Percentiles rank a stretch among this genome's conserved stretches.
phyloP scores from a whole-genome alignment of 164 flowering plant species.

The Echeveria elegans region DNA sequence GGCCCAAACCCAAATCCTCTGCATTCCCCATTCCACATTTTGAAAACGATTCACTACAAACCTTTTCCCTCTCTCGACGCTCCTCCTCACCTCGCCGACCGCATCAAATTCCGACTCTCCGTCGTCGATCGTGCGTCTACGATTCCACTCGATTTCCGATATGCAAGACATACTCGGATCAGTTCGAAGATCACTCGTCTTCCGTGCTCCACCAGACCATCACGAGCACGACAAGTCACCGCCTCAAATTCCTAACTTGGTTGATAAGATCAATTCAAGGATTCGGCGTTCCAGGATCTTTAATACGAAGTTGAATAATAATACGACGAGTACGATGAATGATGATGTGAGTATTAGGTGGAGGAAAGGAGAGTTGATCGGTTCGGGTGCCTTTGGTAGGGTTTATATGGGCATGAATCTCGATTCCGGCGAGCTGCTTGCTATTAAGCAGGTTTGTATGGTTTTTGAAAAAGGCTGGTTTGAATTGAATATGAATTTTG shows the following conservation, averaged over 20 bases:
- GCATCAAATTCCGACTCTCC: slow-evolving; percentile 15
- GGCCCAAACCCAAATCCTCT: no score
- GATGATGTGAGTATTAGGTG: slow-evolving; percentile 42
- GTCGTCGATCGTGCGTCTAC: no score
- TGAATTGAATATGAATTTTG: neutral
- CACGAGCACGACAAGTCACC: slow-evolving; percentile 9
- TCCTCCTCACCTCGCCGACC: slow-evolving; percentile 8
- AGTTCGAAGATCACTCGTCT: slow-evolving; percentile 36
- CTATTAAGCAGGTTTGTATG: slow-evolving; percentile 72
- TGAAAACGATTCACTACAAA: neutral
- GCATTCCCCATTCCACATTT: no score
- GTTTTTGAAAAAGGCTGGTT: neutral
- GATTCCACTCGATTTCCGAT: neutral
- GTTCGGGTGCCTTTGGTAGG: slow-evolving; percentile 91
- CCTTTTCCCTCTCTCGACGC: neutral
- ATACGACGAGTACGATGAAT: slow-evolving; percentile 27
- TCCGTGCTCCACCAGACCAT: slow-evolving; percentile 20
- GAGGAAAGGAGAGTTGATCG: slow-evolving; percentile 90
- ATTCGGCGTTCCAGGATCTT: slow-evolving; percentile 33
- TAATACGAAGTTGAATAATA: slow-evolving; percentile 17
- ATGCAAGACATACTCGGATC: slow-evolving; percentile 38
- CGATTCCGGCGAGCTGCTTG: slow-evolving; percentile 95
- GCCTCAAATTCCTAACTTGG: slow-evolving; percentile 13
- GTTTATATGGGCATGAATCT: slow-evolving; percentile 98
- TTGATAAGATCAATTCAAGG: slow-evolving; percentile 33